Conservation (phyloP, 192 early-diverging fungal species). For the Rhizoclosmatium globosum region DNA sequence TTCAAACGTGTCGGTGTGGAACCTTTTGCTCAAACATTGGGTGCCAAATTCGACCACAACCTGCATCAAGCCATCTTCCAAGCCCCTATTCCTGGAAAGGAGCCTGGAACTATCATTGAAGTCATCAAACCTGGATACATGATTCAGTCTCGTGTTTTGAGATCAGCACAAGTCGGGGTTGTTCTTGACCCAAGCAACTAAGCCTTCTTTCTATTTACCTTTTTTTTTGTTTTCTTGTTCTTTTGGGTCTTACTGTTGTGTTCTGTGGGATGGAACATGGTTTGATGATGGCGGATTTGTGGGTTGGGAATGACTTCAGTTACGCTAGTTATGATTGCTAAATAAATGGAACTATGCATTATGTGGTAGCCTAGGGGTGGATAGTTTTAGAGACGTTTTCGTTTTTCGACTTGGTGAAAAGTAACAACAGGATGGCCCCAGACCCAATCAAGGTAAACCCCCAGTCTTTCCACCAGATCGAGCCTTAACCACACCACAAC, state of each 20-base stretch:
- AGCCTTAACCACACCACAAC: not conserved
- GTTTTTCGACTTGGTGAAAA: too few species aligned
- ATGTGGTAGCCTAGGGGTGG: too few species aligned
- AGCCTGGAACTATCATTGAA: conserved; percentile 84
- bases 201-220: conserved; percentile 42
- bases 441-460: too few species aligned
- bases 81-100: conserved; percentile 86
- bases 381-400: too few species aligned
- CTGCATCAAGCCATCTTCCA: conserved; percentile 95
- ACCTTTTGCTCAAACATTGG: conserved; percentile 74
- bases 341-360: too few species aligned
- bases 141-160: conserved; percentile 88
- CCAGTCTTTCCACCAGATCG: too few species aligned
- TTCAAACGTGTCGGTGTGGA: conserved; percentile 91
- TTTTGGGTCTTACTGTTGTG: not conserved
- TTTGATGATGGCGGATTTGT: not conserved
- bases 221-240: conserved; percentile 27
- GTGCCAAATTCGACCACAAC: conserved; percentile 94
- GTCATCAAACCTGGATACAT: conserved; percentile 96
- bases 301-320: too few species aligned
- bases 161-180: conserved; percentile 97
- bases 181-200: conserved; percentile 52
- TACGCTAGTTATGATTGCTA: conserved; percentile 58
- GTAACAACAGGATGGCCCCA: too few species aligned
- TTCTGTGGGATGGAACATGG: not conserved